Percentiles rank a stretch among this genome's conserved stretches.
These are phyloP conservation scores for Sugiyamaella boreocaroliniensis DNA, from an alignment of 805 yeast genomes.

Conservation along the genomic window DNA sequence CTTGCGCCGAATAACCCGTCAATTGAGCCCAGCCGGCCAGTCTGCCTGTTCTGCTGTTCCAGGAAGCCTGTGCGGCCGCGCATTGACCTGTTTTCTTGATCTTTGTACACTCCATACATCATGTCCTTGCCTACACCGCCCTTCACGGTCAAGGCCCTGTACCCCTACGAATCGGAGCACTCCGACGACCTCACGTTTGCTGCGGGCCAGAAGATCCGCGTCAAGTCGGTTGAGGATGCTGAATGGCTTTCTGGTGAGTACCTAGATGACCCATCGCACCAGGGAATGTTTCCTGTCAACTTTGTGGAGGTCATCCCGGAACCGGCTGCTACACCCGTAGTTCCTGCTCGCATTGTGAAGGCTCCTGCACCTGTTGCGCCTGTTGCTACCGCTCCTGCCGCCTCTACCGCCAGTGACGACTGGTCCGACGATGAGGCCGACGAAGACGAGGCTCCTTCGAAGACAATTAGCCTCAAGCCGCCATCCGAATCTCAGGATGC, in stretches of 20 bases:
- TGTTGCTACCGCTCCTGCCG: background rate
- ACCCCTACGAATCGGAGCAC: constrained; percentile 60
- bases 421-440: constrained; percentile 19
- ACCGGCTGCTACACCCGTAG: constrained; percentile 1
- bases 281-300: constrained; percentile 83
- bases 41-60: background rate
- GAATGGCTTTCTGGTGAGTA: constrained; percentile 84
- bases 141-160: constrained; percentile 62
- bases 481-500: background rate
- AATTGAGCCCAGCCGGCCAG: background rate
- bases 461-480: constrained; percentile 17
- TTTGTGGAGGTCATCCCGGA: constrained; percentile 49
- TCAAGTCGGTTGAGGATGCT: constrained; percentile 75
- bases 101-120: background rate
- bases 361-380: background rate
- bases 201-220: constrained; percentile 64
- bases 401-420: background rate
- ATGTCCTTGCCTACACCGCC: constrained; percentile 35
- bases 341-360: background rate
- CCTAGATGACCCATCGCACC: constrained; percentile 32
- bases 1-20: background rate
- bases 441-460: constrained; percentile 16
- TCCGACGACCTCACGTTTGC: constrained; percentile 77
- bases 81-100: background rate
- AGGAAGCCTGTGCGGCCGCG: background rate